Base-by-base conservation (phyloP, 2,329 filamentous ascomycete genomes). In the Thelonectria blattea region DNA sequence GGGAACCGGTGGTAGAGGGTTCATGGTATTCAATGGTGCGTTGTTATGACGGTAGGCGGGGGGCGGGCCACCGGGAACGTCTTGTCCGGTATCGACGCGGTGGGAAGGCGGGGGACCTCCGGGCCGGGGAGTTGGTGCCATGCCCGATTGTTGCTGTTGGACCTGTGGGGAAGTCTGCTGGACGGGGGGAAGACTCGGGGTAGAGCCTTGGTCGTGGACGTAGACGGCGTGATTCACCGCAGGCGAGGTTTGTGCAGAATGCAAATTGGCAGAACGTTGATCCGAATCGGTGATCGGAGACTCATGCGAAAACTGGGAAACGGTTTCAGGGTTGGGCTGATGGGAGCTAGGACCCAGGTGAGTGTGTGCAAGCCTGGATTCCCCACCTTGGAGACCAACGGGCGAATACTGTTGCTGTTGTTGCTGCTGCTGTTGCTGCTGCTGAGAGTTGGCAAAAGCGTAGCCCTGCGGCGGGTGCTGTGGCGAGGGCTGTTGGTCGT, bases 291-390 rank as follows among this genome's bases (percentile, higher is more conserved):
- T 76, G 17, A 81, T 72, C 37, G 82, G 82, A 34, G 85, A 88
- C 60, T 89, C 87, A 78, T 84, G 81, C 71, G 87, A 89, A 66
- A 86, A 72, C 73, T 88, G 85, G 7, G 86, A 88, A 39, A 86
- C 74, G 5, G 85, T 87, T 72, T 89, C 86, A 27, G 84, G 76
- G 68, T 86, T 88, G 57, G 73, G 75, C 52, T 72, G 72, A 55
- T 63, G 74, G 58, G 58, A 48, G 58, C 63, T 67, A 59, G 65
- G 74, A 63, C 67, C 73, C 53, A 77, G 70, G 55, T 78, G 75
- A 41, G 72, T 72, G n/a, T 75, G 70, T 61, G 72, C 72, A 42
- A 73, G 65, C 53, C 71, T 76, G 59, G 75, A 71, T 48, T 74
- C 76, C 27, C 71, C 72, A 59, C 70, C 70, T 60, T 72, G 74